Conservation (phyloP, 2,329 filamentous ascomycete species). For the Cordyceps farinosa region DNA sequence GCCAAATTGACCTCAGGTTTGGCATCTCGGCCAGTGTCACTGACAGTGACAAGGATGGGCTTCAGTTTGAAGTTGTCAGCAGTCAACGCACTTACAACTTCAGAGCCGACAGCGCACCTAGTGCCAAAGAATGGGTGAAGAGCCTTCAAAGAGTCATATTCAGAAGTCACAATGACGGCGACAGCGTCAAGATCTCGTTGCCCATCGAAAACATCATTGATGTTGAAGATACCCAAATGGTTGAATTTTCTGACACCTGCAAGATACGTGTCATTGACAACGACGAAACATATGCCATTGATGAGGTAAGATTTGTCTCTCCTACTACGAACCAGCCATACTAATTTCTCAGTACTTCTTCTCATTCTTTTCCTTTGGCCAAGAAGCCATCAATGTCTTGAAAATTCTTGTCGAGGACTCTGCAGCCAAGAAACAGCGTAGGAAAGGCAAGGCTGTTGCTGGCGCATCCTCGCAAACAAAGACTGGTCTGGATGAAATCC, state of each 20-base stretch:
- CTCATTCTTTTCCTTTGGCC: constrained; percentile 84
- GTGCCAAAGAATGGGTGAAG: constrained; percentile 96
- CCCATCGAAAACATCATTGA: constrained; percentile 88
- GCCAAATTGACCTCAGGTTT: constrained; percentile 88
- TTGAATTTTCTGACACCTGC: constrained; percentile 89
- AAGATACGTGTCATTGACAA: constrained; percentile 92
- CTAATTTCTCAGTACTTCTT: constrained; percentile 72
- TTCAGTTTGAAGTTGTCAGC: constrained; percentile 77
- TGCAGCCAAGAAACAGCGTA: constrained; percentile 29
- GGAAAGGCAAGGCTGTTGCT: constrained; percentile 22
- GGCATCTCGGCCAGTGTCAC: constrained; percentile 79
- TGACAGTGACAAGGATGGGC: constrained; percentile 73
- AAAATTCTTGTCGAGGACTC: constrained; percentile 68
- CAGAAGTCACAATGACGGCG: constrained; percentile 89
- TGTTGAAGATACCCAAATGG: constrained; percentile 84
- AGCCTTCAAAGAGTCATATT: constrained; percentile 93
- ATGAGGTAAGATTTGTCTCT: constrained; percentile 64
- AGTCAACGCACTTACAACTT: constrained; percentile 82
- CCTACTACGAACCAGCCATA: neutral
- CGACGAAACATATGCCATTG: constrained; percentile 89
- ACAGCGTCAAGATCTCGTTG: constrained; percentile 92
- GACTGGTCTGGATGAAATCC: constrained; percentile 30
- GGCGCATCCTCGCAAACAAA: constrained; percentile 26
- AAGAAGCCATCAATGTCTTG: constrained; percentile 77
- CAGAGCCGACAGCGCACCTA: constrained; percentile 79